Evolutionary conservation across 495 filamentous ascomycete species (phyloP).

Genomic region (Platismatia glauca): DNA sequence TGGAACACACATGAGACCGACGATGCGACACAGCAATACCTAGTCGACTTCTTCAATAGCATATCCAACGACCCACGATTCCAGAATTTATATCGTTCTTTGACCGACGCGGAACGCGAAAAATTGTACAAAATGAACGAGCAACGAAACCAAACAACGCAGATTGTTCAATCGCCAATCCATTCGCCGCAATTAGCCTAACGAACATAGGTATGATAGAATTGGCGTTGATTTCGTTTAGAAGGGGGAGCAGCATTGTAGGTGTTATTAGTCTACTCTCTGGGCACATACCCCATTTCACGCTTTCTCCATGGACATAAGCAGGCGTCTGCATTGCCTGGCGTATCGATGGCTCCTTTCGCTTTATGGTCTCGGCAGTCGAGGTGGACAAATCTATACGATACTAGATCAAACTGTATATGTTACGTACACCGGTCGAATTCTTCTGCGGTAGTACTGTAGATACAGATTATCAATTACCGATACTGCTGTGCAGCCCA

Average conservation of each 20-base stretch:
- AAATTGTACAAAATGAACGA: constrained; percentile 47
- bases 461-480: not conserved
- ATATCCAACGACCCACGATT: constrained; percentile 65
- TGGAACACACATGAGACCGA: constrained; percentile 54
- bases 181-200: not conserved
- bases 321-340: not conserved
- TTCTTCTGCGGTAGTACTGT: no score
- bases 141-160: not conserved
- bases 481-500: not conserved
- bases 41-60: constrained; percentile 72
- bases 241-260: not conserved
- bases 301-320: not conserved
- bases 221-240: not conserved
- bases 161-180: not conserved
- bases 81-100: constrained; percentile 56
- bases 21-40: constrained; percentile 81
- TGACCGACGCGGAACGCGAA: constrained; percentile 65
- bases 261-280: not conserved
- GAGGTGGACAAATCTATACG: not conserved
- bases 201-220: not conserved
- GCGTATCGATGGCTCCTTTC: not conserved
- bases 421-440: no score
- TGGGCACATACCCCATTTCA: not conserved
- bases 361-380: not conserved
- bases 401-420: not conserved